Percentiles rank a stretch among this genome's conserved stretches.
Conservation (phyloP, 805 yeast genomes). For the Candida maesae region DNA sequence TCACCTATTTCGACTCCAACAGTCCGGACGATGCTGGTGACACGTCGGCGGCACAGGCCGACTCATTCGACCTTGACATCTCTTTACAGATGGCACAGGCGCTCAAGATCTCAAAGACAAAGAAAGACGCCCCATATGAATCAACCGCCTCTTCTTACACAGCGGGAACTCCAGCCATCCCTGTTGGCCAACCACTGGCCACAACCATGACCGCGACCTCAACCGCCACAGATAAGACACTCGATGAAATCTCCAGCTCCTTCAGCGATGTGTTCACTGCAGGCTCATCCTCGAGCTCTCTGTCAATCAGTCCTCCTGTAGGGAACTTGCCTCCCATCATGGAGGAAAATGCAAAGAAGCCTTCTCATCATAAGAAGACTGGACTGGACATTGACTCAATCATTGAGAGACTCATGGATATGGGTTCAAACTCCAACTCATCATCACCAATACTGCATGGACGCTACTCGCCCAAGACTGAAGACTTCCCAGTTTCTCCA, state of each 20-base stretch:
- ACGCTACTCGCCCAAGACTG: constrained; percentile 17
- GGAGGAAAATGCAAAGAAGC: constrained; percentile 17
- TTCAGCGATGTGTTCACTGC: constrained; percentile 28
- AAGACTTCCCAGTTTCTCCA: constrained; percentile 24
- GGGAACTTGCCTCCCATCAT: constrained; percentile 22
- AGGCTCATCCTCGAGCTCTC: constrained; percentile 22
- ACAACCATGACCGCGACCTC: constrained; percentile 2
- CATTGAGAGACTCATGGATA: constrained; percentile 51
- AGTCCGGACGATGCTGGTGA: not conserved
- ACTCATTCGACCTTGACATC: constrained; percentile 30
- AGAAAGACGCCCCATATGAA: not conserved
- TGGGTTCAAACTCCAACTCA: constrained; percentile 4
- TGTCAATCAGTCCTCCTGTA: constrained; percentile 24
- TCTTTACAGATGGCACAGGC: constrained; percentile 34
- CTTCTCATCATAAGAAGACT: not conserved
- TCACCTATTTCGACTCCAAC: constrained; percentile 17
- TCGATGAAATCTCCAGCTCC: constrained; percentile 25
- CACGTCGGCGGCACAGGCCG: constrained; percentile 6
- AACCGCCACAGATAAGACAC: constrained; percentile 3
- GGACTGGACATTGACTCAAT: constrained; percentile 55
- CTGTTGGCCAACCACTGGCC: not conserved
- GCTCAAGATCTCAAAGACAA: constrained; percentile 16
- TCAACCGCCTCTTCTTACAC: not conserved
- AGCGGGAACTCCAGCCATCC: not conserved
- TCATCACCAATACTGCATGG: constrained; percentile 15